A percentile compares a stretch with the other conserved stretches of the same genome.
Evolutionary conservation across 2,329 filamentous ascomycete genomes (phyloP).

Genomic region (Alternaria sp.): DNA sequence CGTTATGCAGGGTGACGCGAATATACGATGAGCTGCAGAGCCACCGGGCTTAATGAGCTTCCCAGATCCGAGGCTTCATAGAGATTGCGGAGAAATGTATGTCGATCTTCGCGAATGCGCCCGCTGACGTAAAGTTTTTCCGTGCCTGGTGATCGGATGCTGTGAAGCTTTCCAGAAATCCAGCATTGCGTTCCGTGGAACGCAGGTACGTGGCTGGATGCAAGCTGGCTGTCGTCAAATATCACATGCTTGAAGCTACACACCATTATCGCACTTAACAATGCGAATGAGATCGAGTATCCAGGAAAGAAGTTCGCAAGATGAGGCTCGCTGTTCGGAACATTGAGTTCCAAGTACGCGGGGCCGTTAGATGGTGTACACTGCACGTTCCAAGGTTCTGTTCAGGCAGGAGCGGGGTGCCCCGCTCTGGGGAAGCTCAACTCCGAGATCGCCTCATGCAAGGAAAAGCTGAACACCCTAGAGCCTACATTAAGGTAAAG

Average conservation of each 20-base stretch:
- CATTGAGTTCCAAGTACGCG: neutral
- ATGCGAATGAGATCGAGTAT: neutral
- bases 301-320: neutral
- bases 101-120: neutral
- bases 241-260: neutral
- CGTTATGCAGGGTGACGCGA: neutral
- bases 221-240: neutral
- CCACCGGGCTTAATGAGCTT: neutral
- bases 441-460: neutral
- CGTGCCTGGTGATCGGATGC: neutral
- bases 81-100: neutral
- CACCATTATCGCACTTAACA: neutral
- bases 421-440: neutral
- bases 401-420: neutral
- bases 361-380: neutral
- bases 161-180: neutral
- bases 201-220: neutral
- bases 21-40: neutral
- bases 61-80: neutral
- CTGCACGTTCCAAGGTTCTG: neutral
- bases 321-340: neutral
- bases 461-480: neutral
- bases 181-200: neutral
- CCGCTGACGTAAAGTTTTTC: neutral
- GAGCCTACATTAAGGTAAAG: neutral